phyloP scores from a whole-genome alignment of 2,329 filamentous ascomycete species.

The Cladosporium velox region DNA sequence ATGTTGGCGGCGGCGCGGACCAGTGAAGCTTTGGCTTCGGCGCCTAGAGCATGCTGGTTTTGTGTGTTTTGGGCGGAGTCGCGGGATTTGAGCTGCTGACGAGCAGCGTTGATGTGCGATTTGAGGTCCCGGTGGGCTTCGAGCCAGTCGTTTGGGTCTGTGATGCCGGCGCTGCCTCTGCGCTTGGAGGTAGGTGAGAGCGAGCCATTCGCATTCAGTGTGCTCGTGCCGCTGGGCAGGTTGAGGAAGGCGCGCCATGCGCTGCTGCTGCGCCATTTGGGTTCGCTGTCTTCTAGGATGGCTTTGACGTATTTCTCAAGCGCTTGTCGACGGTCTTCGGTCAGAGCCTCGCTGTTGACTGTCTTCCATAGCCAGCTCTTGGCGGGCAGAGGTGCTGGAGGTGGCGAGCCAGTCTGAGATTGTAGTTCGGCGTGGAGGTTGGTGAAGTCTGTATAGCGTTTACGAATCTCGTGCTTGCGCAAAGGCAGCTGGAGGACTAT shows the following conservation, averaged over 20 bases:
- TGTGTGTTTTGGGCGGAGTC: conserved; percentile 63
- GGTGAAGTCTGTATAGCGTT: conserved; percentile 80
- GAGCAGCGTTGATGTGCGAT: conserved; percentile 66
- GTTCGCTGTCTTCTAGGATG: conserved; percentile 72
- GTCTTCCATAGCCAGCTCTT: conserved; percentile 81
- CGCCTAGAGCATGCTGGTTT: conserved; percentile 60
- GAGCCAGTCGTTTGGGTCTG: conserved; percentile 66
- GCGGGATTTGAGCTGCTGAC: conserved; percentile 65
- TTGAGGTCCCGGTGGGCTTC: conserved; percentile 76
- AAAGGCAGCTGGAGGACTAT: conserved; percentile 75
- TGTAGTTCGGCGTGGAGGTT: conserved; percentile 65
- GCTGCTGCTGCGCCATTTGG: conserved; percentile 71
- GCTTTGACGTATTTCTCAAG: conserved; percentile 72
- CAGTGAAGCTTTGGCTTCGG: conserved; percentile 73
- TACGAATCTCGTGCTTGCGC: conserved; percentile 72
- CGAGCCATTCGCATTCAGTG: conserved; percentile 34
- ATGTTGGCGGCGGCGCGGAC: conserved; percentile 68
- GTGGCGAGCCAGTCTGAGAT: conserved; percentile 61
- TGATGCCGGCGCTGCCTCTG: conserved; percentile 39
- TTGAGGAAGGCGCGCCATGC: conserved; percentile 75
- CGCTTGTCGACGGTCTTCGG: conserved; percentile 67
- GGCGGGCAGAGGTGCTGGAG: conserved; percentile 66
- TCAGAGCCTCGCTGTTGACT: conserved; percentile 66
- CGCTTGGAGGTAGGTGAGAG: conserved; percentile 43
- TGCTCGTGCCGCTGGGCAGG: conserved; percentile 56